These are phyloP conservation scores for Oxytropis ochrocephala DNA, from an alignment of 306 rosid species.

Conservation along the genomic window DNA sequence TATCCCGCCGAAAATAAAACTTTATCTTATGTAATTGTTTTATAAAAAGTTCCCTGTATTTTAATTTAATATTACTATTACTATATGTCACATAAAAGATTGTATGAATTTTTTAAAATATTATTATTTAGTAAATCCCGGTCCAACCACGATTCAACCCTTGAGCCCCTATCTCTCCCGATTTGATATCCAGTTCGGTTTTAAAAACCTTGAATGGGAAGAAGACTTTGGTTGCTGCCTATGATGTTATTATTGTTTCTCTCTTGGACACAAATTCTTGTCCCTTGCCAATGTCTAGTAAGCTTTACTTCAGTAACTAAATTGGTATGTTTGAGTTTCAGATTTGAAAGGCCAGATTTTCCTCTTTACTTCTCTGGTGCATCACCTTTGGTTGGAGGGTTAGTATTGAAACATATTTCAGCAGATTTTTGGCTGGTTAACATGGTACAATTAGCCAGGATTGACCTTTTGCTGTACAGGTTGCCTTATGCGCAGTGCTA, in stretches of 20 bases:
- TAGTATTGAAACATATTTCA: constrained; percentile 39
- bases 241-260: background rate
- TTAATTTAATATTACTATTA: no score
- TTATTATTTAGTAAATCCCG: no score
- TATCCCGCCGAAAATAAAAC: no score
- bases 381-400: constrained; percentile 73
- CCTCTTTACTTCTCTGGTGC: constrained; percentile 80
- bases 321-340: constrained; percentile 36
- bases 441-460: constrained; percentile 9
- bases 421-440: background rate
- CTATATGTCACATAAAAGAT: no score
- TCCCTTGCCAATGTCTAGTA: background rate
- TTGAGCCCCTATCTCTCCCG: no score
- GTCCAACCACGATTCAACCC: no score
- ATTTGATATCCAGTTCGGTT: no score
- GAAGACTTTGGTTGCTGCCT: background rate
- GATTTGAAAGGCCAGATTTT: constrained; percentile 86
- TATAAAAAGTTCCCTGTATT: no score
- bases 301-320: constrained; percentile 23
- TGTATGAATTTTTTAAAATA: no score
- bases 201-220: background rate
- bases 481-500: constrained; percentile 94
- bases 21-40: no score
- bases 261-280: background rate
- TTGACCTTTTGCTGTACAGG: constrained; percentile 37